These are phyloP conservation scores for Metschnikowia orientalis DNA, from an alignment of 805 yeast species.

Conservation along the genomic window DNA sequence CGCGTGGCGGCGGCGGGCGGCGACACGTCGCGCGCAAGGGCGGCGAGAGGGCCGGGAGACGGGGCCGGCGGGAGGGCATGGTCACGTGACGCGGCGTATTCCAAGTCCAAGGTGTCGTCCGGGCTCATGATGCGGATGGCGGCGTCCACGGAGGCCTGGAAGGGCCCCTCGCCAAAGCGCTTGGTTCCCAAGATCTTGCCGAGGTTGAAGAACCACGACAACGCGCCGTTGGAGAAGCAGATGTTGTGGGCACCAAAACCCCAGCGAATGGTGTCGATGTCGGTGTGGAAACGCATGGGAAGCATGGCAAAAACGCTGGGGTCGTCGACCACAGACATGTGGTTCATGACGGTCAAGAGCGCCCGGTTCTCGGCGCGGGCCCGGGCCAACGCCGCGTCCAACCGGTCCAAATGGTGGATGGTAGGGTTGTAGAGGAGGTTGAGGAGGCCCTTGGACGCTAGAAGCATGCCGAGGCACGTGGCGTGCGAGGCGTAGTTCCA, in stretches of 20 bases:
- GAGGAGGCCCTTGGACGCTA: slow-evolving; percentile 58
- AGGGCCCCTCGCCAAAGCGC: slow-evolving; percentile 90
- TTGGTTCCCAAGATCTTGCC: slow-evolving; percentile 88
- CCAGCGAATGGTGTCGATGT: slow-evolving; percentile 77
- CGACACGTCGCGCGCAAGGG: slow-evolving; percentile 19
- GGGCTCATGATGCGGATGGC: slow-evolving; percentile 76
- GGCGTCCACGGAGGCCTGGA: slow-evolving; percentile 87
- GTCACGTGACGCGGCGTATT: slow-evolving; percentile 20
- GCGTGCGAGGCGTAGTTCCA: slow-evolving; percentile 71
- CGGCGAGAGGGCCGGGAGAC: slow-evolving; percentile 10
- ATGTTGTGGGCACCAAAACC: slow-evolving; percentile 90
- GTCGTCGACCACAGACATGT: slow-evolving; percentile 88
- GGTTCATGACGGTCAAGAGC: slow-evolving; percentile 83
- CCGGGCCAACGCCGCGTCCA: slow-evolving; percentile 60
- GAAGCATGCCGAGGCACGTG: slow-evolving; percentile 63
- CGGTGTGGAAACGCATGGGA: slow-evolving; percentile 63
- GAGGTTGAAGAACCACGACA: slow-evolving; percentile 65
- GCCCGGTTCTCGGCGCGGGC: slow-evolving; percentile 69
- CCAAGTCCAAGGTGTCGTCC: slow-evolving; percentile 58
- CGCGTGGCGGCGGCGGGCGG: slow-evolving; percentile 30
- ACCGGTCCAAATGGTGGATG: slow-evolving; percentile 55
- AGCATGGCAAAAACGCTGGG: slow-evolving; percentile 86
- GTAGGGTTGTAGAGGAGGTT: slow-evolving; percentile 60
- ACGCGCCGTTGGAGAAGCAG: slow-evolving; percentile 59
- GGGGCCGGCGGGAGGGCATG: slow-evolving; percentile 20